These are phyloP conservation scores for Epichloe sylvatica DNA, from an alignment of 2,329 filamentous ascomycete genomes.

Conservation along the genomic window DNA sequence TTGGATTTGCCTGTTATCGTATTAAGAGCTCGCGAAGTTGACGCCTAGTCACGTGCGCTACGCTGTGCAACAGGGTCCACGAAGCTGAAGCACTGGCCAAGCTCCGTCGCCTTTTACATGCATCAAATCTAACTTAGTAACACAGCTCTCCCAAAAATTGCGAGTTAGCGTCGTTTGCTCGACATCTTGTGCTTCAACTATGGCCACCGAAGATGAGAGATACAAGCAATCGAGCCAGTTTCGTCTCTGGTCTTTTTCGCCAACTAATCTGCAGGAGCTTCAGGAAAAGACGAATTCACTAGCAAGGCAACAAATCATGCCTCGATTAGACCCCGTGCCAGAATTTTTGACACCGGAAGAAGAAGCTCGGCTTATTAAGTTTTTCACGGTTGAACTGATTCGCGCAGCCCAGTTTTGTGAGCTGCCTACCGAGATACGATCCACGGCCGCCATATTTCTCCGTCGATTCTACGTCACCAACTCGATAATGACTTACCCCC, in stretches of 20 bases:
- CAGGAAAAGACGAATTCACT: constrained; percentile 67
- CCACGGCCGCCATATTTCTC: constrained; percentile 75
- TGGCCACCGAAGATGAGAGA: constrained; percentile 76
- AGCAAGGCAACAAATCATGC: constrained; percentile 48
- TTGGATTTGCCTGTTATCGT: too few species aligned
- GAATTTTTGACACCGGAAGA: constrained; percentile 74
- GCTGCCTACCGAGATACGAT: constrained; percentile 35
- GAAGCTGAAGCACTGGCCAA: neutral
- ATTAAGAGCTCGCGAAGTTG: neutral
- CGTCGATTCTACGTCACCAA: constrained; percentile 93
- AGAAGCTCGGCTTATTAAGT: constrained; percentile 66
- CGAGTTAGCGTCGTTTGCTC: neutral
- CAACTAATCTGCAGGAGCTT: constrained; percentile 53
- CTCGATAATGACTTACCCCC: constrained; percentile 91
- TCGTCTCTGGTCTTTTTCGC: constrained; percentile 83
- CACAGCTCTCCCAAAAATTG: neutral
- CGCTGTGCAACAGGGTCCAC: neutral
- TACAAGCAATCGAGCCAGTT: constrained; percentile 87
- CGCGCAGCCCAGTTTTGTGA: constrained; percentile 41
- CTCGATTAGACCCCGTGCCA: constrained; percentile 43
- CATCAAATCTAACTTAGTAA: too few species aligned
- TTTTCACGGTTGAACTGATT: constrained; percentile 52
- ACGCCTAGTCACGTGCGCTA: constrained; percentile 7
- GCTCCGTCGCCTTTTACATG: neutral
- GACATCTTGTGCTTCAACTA: constrained; percentile 18